Evolutionary conservation across 495 filamentous ascomycete species (phyloP).

Genomic region (Neurospora sp.): DNA sequence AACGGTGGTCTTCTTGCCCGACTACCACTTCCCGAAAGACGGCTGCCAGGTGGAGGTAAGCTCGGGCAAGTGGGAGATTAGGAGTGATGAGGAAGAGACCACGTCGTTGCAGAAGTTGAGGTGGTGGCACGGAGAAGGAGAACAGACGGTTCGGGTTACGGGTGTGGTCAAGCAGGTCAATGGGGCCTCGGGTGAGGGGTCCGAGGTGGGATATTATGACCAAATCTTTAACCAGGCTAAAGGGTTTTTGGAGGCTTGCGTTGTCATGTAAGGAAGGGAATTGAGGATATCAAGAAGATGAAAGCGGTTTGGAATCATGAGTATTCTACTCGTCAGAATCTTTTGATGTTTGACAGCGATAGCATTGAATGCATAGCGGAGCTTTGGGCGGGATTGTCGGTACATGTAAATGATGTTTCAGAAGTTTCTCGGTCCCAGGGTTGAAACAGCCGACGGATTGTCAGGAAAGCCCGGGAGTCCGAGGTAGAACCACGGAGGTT

Average conservation of each 20-base stretch:
- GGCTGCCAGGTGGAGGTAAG: slow-evolving; percentile 60
- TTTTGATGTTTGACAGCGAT: not conserved
- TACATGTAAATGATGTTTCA: not conserved
- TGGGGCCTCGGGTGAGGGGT: slow-evolving; percentile 16
- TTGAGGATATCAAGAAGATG: not conserved
- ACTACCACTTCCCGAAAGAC: slow-evolving; percentile 82
- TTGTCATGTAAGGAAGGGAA: slow-evolving; percentile 27
- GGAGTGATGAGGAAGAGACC: slow-evolving; percentile 54
- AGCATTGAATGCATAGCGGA: not conserved
- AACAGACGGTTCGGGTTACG: slow-evolving; percentile 68
- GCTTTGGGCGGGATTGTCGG: not conserved
- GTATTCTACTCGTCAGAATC: not conserved
- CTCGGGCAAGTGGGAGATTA: slow-evolving; percentile 83
- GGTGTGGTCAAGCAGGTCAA: slow-evolving; percentile 51
- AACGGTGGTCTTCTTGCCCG: slow-evolving; percentile 80
- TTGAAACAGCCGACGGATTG: not conserved
- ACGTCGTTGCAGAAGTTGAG: slow-evolving; percentile 61
- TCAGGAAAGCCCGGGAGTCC: not conserved
- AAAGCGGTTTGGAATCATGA: not conserved
- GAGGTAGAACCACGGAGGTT: not conserved
- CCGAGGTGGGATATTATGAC: slow-evolving; percentile 36
- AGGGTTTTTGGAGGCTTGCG: slow-evolving; percentile 28
- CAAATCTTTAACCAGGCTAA: slow-evolving; percentile 26
- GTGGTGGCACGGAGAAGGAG: slow-evolving; percentile 86
- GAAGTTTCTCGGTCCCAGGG: not conserved